Evolutionary conservation across 495 filamentous ascomycete genomes (phyloP).

Genomic region (Monascus purpureus): DNA sequence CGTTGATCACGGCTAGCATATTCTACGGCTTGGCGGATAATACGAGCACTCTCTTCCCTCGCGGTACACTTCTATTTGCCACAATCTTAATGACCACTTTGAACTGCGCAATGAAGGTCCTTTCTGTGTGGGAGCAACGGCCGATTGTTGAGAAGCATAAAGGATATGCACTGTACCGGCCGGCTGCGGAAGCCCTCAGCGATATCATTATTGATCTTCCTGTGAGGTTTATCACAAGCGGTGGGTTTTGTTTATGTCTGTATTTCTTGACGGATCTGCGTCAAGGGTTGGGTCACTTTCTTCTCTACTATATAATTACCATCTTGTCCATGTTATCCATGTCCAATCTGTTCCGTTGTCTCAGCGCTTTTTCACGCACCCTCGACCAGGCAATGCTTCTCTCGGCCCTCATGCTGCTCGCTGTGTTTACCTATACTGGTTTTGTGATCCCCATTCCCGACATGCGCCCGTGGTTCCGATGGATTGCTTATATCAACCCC

Average conservation of each 20-base stretch:
- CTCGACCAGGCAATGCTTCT: constrained; percentile 76
- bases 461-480: constrained; percentile 75
- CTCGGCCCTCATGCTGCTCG: constrained; percentile 67
- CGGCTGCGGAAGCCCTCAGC: constrained; percentile 72
- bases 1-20: constrained; percentile 65
- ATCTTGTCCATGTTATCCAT: constrained; percentile 54
- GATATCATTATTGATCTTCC: constrained; percentile 76
- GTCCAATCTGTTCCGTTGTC: constrained; percentile 72
- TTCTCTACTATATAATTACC: constrained; percentile 62
- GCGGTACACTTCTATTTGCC: constrained; percentile 80
- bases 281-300: constrained; percentile 66
- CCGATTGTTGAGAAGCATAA: constrained; percentile 86
- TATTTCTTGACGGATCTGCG: constrained; percentile 83
- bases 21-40: constrained; percentile 58
- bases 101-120: constrained; percentile 56
- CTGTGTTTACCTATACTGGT: constrained; percentile 77
- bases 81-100: constrained; percentile 79
- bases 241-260: constrained; percentile 54
- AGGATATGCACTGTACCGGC: constrained; percentile 85
- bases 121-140: constrained; percentile 75
- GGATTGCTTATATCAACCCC: constrained; percentile 80
- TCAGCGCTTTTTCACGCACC: constrained; percentile 65
- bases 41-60: constrained; percentile 59
- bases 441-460: constrained; percentile 61
- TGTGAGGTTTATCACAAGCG: constrained; percentile 36